phyloP scores from a whole-genome alignment of 805 yeast genomes.

The Maudiozyma barnettii region DNA sequence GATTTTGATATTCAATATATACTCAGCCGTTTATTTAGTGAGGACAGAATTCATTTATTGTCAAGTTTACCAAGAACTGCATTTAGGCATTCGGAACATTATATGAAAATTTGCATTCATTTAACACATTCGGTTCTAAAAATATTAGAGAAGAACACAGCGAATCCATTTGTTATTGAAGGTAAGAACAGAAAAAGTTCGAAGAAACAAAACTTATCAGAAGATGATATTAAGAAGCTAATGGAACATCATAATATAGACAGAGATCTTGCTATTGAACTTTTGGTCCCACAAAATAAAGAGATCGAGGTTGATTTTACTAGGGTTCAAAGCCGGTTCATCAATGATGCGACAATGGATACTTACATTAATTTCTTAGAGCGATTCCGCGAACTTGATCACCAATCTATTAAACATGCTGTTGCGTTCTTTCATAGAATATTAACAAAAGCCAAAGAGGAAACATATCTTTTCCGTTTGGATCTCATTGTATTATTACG shows the following conservation, averaged over 20 bases:
- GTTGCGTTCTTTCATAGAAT: slow-evolving; percentile 63
- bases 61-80: slow-evolving; percentile 55
- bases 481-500: slow-evolving; percentile 61
- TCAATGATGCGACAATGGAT: slow-evolving; percentile 47
- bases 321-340: slow-evolving; percentile 16
- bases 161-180: slow-evolving; percentile 39
- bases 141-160: slow-evolving; percentile 51
- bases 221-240: slow-evolving; percentile 29
- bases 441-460: slow-evolving; percentile 52
- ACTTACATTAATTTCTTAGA: slow-evolving; percentile 55
- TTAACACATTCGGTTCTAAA: slow-evolving; percentile 56
- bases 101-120: slow-evolving; percentile 51
- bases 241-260: slow-evolving; percentile 29
- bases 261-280: slow-evolving; percentile 28
- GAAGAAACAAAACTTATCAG: slow-evolving; percentile 14
- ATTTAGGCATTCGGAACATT: slow-evolving; percentile 51
- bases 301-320: slow-evolving; percentile 16
- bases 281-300: slow-evolving; percentile 8
- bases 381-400: slow-evolving; percentile 52
- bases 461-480: slow-evolving; percentile 50
- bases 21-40: slow-evolving; percentile 60
- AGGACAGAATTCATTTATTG: slow-evolving; percentile 46
- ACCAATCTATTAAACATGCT: slow-evolving; percentile 50
- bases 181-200: slow-evolving; percentile 33
- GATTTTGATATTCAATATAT: slow-evolving; percentile 43